Conservation (phyloP, 2,329 filamentous ascomycete genomes). For the Aspergillus ochraceoroseus region DNA sequence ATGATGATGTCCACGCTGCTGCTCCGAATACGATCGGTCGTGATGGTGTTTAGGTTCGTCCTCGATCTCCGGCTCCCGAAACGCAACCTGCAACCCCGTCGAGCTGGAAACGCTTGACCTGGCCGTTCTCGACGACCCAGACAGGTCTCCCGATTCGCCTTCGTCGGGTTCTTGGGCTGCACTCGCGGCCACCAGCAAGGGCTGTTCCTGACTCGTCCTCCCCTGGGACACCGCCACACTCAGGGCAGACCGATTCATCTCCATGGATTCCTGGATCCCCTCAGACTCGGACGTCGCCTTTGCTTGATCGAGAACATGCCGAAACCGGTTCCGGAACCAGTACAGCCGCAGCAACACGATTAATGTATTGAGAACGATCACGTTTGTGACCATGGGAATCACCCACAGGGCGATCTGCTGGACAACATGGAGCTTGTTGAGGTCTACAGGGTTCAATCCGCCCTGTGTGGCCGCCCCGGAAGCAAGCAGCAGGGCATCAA, state of each 20-base stretch:
- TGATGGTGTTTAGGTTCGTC: conserved; percentile 15
- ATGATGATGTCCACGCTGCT: conserved; percentile 9
- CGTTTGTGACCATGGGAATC: conserved; percentile 68
- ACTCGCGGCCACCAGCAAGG: conserved; percentile 2
- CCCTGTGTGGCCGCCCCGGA: conserved; percentile 82
- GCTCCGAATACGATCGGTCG: conserved; percentile 21
- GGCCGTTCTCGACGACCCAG: conserved; percentile 7
- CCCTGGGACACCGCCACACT: neutral
- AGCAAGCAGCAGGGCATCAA: conserved; percentile 81
- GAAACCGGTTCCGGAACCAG: conserved; percentile 94
- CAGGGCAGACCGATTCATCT: conserved; percentile 1
- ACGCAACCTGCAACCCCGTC: conserved; percentile 31
- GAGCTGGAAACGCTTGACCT: conserved; percentile 13
- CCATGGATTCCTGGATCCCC: conserved; percentile 29
- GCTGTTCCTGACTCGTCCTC: conserved; percentile 8
- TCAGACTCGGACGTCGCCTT: conserved; percentile 39
- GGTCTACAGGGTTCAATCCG: conserved; percentile 69
- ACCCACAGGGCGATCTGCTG: conserved; percentile 68
- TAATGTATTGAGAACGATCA: conserved; percentile 72
- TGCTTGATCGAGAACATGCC: conserved; percentile 68
- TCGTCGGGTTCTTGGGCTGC: too few species aligned
- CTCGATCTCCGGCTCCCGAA: conserved; percentile 14
- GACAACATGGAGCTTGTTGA: conserved; percentile 62
- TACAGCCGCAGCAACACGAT: conserved; percentile 88
- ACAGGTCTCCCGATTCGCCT: too few species aligned